These are phyloP conservation scores for Aspergillus sp. DNA, from an alignment of 2,329 filamentous ascomycete species.

Conservation along the genomic window DNA sequence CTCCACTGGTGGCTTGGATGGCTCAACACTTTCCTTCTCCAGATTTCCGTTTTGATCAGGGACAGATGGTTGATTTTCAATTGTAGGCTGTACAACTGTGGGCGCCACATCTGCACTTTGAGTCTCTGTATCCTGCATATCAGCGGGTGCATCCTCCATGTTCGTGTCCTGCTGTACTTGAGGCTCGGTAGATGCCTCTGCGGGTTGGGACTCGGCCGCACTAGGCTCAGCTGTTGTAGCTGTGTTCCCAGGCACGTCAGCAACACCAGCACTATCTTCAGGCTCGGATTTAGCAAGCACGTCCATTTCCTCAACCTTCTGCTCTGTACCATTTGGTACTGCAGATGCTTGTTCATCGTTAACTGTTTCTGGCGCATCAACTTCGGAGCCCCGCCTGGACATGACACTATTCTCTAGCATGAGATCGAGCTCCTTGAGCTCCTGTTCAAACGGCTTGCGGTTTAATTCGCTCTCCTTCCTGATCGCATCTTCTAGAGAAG, in stretches of 20 bases:
- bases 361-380: constrained; percentile 44
- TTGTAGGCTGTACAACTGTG: constrained; percentile 41
- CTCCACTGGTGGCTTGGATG: constrained; percentile 49
- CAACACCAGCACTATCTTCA: constrained; percentile 26
- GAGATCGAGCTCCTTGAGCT: constrained; percentile 72
- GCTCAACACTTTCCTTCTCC: constrained; percentile 33
- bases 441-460: constrained; percentile 67
- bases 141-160: constrained; percentile 8
- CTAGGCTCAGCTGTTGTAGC: constrained; percentile 17
- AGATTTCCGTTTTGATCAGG: constrained; percentile 34
- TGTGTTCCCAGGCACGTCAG: constrained; percentile 11
- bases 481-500: constrained; percentile 72
- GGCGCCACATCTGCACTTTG: constrained; percentile 19
- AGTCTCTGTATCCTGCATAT: constrained; percentile 18
- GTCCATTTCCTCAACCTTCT: constrained; percentile 30
- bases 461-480: constrained; percentile 80
- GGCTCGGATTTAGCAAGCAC: constrained; percentile 25
- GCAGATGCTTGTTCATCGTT: constrained; percentile 49
- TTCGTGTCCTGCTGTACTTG: constrained; percentile 6
- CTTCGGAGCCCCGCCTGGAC: constrained; percentile 54
- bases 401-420: constrained; percentile 69
- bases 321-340: constrained; percentile 37
- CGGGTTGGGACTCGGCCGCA: constrained; percentile 13
- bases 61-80: constrained; percentile 20
- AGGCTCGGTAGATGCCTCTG: constrained; percentile 11